These are phyloP conservation scores for Hygrocybe punicea DNA, from an alignment of 768 basidiomycete species.

Conservation along the genomic window DNA sequence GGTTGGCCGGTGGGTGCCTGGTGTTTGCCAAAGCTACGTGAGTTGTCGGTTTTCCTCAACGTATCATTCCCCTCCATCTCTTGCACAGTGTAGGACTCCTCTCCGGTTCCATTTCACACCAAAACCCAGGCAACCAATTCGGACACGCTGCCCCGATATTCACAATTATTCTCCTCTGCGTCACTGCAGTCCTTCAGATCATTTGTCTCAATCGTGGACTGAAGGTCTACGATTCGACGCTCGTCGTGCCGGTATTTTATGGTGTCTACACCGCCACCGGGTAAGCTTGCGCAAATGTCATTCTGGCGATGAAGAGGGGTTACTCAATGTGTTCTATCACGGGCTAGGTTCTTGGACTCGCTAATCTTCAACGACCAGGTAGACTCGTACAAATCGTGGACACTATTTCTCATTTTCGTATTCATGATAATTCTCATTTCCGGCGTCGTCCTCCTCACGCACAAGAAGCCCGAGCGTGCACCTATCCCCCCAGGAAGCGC, in stretches of 20 bases:
- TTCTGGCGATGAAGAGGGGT: neutral
- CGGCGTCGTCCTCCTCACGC: slow-evolving; percentile 90
- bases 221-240: slow-evolving; percentile 84
- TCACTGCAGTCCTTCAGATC: slow-evolving; percentile 86
- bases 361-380: slow-evolving; percentile 82
- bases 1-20: slow-evolving; percentile 82
- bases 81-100: slow-evolving; percentile 68
- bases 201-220: slow-evolving; percentile 87
- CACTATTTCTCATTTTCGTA: slow-evolving; percentile 80
- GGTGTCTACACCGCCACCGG: slow-evolving; percentile 86
- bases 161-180: slow-evolving; percentile 59
- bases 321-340: slow-evolving; percentile 8
- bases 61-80: neutral
- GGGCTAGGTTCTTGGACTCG: slow-evolving; percentile 44
- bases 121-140: slow-evolving; percentile 84
- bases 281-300: slow-evolving; percentile 39
- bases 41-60: slow-evolving; percentile 23
- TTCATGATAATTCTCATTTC: slow-evolving; percentile 84
- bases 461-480: slow-evolving; percentile 77
- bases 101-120: slow-evolving; percentile 70
- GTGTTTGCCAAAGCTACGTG: slow-evolving; percentile 77
- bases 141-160: slow-evolving; percentile 78
- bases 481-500: slow-evolving; percentile 31
- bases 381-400: slow-evolving; percentile 83
- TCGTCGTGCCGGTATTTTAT: slow-evolving; percentile 94